Conservation (phyloP, 306 rosid species). For the Potentilla sterilis region DNA sequence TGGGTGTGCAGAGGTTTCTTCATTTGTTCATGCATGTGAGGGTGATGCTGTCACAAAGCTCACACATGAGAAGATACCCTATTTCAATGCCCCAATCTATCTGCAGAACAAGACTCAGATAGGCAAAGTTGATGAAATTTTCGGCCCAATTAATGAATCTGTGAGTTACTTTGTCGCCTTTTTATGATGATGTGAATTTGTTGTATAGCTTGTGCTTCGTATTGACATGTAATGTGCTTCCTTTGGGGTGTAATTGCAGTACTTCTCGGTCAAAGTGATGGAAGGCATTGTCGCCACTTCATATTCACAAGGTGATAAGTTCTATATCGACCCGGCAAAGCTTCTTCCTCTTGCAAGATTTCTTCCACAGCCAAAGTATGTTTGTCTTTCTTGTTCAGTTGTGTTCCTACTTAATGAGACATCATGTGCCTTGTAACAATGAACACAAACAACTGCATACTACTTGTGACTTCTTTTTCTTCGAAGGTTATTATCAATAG, state of each 20-base stretch:
- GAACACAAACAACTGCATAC: not conserved
- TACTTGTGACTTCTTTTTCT: not conserved
- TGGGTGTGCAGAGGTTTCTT: conserved; percentile 62
- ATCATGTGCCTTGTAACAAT: not conserved
- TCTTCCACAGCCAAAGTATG: conserved; percentile 95
- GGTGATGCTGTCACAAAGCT: conserved; percentile 95
- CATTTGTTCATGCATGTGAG: conserved; percentile 87
- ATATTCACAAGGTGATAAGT: conserved; percentile 75
- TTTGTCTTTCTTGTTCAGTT: not conserved
- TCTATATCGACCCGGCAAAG: conserved; percentile 86
- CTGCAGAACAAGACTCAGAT: conserved; percentile 95
- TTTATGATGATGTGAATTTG: not conserved
- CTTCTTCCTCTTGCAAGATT: conserved; percentile 93
- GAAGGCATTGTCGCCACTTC: conserved; percentile 96
- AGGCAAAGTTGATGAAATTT: conserved; percentile 97
- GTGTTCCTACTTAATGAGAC: not conserved
- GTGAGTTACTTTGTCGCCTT: conserved; percentile 31
- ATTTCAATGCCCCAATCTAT: conserved; percentile 90
- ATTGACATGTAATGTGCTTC: conserved; percentile 5
- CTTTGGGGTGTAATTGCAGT: conserved; percentile 45
- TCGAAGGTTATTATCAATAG: not conserved
- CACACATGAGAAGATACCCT: conserved; percentile 78
- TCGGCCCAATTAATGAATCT: conserved; percentile 49
- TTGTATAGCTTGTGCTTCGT: conserved; percentile 2
- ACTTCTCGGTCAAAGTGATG: conserved; percentile 78